Base-by-base conservation (phyloP, 768 basidiomycete genomes). In the Dentipellis fragilis region DNA sequence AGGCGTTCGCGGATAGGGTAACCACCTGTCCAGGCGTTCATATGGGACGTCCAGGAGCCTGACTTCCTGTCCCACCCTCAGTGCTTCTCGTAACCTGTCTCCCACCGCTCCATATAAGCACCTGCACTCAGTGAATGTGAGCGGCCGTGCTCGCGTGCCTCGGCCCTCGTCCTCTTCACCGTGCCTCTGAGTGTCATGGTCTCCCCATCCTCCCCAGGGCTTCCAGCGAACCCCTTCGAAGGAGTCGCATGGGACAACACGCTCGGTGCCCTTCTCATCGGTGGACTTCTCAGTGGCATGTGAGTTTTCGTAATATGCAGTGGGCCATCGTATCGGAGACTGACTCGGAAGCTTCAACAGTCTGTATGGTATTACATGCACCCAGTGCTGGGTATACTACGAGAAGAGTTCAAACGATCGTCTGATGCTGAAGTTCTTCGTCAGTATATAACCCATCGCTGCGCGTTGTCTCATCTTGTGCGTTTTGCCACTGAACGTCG, bases 361-460 rank as follows among this genome's bases (percentile, higher is more conserved):
- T n/a, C 66, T 83, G n/a, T 83, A 76, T 73, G 81, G 81, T 2
- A 66, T 81, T 8, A 80, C 79, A 9, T 80, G 75, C 57, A 69
- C 75, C 12, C 81, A 83, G 62, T 76, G 76, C 1, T 80, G 72
- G 58, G 69, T 74, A 14, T 83, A 79, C 65, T 81, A 77, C 42
- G 42, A 45, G 10, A 45, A 19, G n/a, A 45, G 42, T n/a, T 7
- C n/a, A 17, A 17, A 57, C 68, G 76, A 78, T 62, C 63, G 58
- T 36, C 48, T 57, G 3, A 29, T 47, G 21, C 65, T 76, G 46
- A 79, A 73, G 58, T 22, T 71, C 17, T 57, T 72, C 61, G 79
- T 77, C 57, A 52, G 73, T 58, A 17, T 10, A 29, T 29, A 29
- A 29, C 29, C 6, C 29, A 29, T 29, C 29, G 29, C 29, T 29